These are phyloP conservation scores for Stemphylium beticola DNA, from an alignment of 2,329 filamentous ascomycete species.

Conservation along the genomic window DNA sequence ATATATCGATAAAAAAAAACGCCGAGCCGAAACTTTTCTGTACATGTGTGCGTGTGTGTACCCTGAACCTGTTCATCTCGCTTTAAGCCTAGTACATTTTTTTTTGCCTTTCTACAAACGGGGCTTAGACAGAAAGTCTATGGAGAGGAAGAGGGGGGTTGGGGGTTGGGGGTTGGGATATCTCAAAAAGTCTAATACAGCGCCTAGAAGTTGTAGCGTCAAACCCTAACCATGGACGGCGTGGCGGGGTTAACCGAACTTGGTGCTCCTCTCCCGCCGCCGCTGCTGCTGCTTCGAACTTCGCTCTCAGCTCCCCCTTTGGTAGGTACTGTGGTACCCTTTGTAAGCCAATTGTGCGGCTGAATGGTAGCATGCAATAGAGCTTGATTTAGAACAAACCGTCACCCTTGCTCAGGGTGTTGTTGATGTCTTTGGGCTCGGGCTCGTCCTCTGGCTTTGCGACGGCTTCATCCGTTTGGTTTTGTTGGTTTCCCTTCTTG, in stretches of 20 bases:
- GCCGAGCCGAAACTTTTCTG: no score
- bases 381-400: conserved; percentile 22
- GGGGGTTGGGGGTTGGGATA: neutral
- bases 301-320: neutral
- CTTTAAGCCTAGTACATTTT: neutral
- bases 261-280: neutral
- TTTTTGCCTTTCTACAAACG: neutral
- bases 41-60: no score
- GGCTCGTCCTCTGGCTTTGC: conserved; percentile 28
- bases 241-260: neutral
- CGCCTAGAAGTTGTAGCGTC: neutral
- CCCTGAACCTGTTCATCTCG: neutral
- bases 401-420: conserved; percentile 26
- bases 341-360: neutral
- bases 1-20: no score
- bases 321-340: neutral
- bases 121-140: neutral
- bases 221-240: neutral
- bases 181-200: conserved; percentile 1
- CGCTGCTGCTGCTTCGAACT: neutral
- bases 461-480: conserved; percentile 19
- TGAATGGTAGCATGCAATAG: neutral
- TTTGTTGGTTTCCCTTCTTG: conserved; percentile 22
- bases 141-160: no score
- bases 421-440: conserved; percentile 37